phyloP scores from a whole-genome alignment of 768 basidiomycete genomes.

The Hericium coralloides region DNA sequence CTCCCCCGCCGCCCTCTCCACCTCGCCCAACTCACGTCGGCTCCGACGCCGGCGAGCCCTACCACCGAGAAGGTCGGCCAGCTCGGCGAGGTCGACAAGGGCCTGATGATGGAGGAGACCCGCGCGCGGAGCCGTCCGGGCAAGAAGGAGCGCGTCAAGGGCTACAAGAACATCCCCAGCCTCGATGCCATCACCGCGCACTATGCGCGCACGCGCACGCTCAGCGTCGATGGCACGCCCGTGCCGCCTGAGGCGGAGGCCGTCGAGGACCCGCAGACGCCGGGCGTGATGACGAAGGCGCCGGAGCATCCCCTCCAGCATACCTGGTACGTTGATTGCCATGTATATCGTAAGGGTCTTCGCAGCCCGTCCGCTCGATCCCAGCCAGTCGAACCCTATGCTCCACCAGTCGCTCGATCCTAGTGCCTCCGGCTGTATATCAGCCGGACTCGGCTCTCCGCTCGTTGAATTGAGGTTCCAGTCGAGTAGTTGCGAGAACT shows the following conservation, averaged over 20 bases:
- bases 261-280: constrained; percentile 78
- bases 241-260: constrained; percentile 72
- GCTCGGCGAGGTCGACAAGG: constrained; percentile 18
- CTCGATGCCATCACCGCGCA: constrained; percentile 81
- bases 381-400: no score
- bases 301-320: constrained; percentile 83
- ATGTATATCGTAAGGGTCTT: no score
- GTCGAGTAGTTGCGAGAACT: no score
- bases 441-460: no score
- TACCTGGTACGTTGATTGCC: constrained; percentile 47
- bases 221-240: constrained; percentile 49
- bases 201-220: constrained; percentile 58
- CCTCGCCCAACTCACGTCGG: constrained; percentile 33
- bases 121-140: constrained; percentile 9
- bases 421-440: no score
- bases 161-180: constrained; percentile 84
- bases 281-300: constrained; percentile 55
- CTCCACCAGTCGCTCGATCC: no score
- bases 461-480: no score
- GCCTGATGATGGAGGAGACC: constrained; percentile 20
- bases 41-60: constrained; percentile 35
- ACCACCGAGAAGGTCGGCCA: constrained; percentile 61
- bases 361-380: no score
- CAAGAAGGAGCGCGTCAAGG: constrained; percentile 26
- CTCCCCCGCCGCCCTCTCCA: constrained; percentile 48